Conservation (phyloP, 805 yeast species). For the Candida andamanensis region DNA sequence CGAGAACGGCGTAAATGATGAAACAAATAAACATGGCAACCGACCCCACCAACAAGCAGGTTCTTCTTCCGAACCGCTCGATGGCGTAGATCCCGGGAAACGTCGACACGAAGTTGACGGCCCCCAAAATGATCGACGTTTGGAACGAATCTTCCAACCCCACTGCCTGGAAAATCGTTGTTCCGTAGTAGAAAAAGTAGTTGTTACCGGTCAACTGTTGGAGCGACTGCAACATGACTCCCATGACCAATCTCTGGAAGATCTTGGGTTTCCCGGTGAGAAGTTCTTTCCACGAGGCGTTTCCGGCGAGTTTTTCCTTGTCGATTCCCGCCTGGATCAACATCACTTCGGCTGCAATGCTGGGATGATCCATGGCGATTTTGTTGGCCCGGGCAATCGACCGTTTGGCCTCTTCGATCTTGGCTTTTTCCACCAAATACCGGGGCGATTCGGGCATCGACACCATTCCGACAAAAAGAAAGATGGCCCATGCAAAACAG, state of each 20-base stretch:
- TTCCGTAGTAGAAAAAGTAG: constrained; percentile 58
- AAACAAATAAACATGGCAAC: constrained; percentile 51
- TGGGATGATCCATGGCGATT: constrained; percentile 47
- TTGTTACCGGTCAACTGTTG: constrained; percentile 59
- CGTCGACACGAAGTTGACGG: constrained; percentile 52
- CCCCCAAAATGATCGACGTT: constrained; percentile 50
- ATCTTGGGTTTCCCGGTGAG: constrained; percentile 61
- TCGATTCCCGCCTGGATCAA: constrained; percentile 55
- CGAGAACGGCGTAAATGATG: constrained; percentile 56
- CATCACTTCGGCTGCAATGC: constrained; percentile 48
- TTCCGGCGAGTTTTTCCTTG: constrained; percentile 57
- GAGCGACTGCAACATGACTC: constrained; percentile 52
- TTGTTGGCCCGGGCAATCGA: constrained; percentile 57
- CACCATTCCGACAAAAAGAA: constrained; percentile 46
- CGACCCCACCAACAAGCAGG: constrained; percentile 39
- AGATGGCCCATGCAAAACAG: constrained; percentile 47
- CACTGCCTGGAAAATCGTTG: constrained; percentile 48
- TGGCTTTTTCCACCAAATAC: constrained; percentile 48
- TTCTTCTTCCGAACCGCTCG: constrained; percentile 47
- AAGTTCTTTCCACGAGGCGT: constrained; percentile 61
- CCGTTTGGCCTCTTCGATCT: constrained; percentile 46
- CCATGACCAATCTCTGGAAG: constrained; percentile 49
- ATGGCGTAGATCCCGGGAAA: constrained; percentile 46
- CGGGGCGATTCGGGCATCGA: constrained; percentile 69
- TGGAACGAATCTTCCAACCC: constrained; percentile 49